Percentiles rank a stretch among this genome's conserved stretches.
These are phyloP conservation scores for Penicillium diatomitis DNA, from an alignment of 495 filamentous ascomycete genomes.

Conservation along the genomic window DNA sequence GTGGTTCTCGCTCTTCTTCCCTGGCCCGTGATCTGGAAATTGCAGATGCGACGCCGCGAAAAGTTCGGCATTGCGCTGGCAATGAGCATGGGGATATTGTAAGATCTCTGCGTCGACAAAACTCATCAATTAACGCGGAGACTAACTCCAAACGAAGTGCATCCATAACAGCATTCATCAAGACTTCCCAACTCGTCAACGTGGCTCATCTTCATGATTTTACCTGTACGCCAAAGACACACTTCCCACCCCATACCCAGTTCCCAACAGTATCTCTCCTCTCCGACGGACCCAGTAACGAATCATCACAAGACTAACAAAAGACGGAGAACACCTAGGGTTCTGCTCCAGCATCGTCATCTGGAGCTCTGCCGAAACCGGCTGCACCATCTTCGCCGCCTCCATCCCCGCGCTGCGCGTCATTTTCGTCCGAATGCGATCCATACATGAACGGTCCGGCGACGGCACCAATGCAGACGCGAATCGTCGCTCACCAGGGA, in stretches of 20 bases:
- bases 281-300: no score
- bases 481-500: no score
- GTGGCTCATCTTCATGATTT: constrained; percentile 11
- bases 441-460: background rate
- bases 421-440: constrained; percentile 9
- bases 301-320: no score
- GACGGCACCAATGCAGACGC: no score
- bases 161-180: constrained; percentile 14
- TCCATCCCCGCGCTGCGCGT: constrained; percentile 17
- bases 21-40: constrained; percentile 16
- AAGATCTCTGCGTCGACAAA: background rate
- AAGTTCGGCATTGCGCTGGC: constrained; percentile 16
- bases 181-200: constrained; percentile 14
- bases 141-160: constrained; percentile 5
- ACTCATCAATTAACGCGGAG: background rate
- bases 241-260: no score
- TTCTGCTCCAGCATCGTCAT: constrained; percentile 11
- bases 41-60: constrained; percentile 18
- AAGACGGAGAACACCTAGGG: background rate
- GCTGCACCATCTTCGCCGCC: constrained; percentile 15
- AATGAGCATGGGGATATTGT: constrained; percentile 21
- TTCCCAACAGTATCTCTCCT: no score
- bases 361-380: constrained; percentile 18
- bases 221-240: constrained; percentile 9
- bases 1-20: constrained; percentile 19